Evolutionary conservation across 768 basidiomycete genomes (phyloP), one percentile per base, ranked within the genome.

Genomic region (Lactarius deliciosus): DNA sequence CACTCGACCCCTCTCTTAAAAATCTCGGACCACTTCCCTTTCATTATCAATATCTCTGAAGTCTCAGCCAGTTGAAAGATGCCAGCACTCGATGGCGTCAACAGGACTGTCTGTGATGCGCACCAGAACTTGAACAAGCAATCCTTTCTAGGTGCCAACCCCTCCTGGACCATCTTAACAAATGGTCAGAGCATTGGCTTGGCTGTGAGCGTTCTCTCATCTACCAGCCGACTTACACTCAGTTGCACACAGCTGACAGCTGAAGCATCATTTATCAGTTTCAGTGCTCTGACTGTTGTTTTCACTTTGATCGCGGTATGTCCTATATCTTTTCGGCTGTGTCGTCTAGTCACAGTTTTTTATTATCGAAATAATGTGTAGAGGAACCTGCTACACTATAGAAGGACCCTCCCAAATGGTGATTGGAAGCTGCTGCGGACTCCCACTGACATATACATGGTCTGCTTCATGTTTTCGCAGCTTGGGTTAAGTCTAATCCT

Each of bases 391-490:
- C 22, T 28, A 3, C 60, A 8, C 10, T 50, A 61, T 43, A 53
- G 30, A 28, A 68, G 6, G 43, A 20, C 3, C 3, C 32, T 59
- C 3, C 59, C 63, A 6, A 8, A 38, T 6, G 67, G 57, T 11
- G 57, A 57, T 13, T 68, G 69, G 69, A 55, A 41, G 25, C 68
- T 79, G 5, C 71, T 81, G 20, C 74, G 73, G 62, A 72, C 74
- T 40, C 80, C 80, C 2, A 73, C 78, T 61, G 80, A 82, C 68
- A 69, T 79, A 16, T 76, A 81, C 60, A 79, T 82, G 76, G 81
- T 79, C 41, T 59, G 72, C 57, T 18, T 40, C 0, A 32, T 13
- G 15, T 25, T 18, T 22, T 36, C n/a, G n/a, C n/a, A n/a, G n/a
- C n/a, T n/a, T n/a, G n/a, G n/a, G n/a, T n/a, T n/a, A n/a, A n/a